These are phyloP conservation scores for Skeletonema menzelii DNA, from an alignment of 108 stramenopile species.

Conservation along the genomic window DNA sequence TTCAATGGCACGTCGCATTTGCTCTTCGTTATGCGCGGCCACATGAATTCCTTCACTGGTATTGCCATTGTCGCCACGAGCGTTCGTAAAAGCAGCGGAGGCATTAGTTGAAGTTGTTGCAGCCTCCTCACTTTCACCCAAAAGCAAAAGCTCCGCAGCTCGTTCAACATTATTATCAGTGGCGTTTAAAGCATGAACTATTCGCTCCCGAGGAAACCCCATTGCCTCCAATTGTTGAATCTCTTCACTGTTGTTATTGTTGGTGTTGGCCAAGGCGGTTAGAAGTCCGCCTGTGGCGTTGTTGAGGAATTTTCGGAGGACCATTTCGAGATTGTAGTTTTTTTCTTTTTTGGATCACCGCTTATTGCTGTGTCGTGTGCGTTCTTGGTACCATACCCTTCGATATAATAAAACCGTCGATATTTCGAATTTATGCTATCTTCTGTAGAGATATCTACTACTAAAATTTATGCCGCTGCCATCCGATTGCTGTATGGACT, in stretches of 20 bases:
- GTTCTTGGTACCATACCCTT: too few species aligned
- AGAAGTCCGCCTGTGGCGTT: not conserved
- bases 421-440: too few species aligned
- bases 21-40: slow-evolving; percentile 42
- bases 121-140: slow-evolving; percentile 12
- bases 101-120: slow-evolving; percentile 2
- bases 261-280: not conserved
- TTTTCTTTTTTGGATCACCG: not conserved
- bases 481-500: too few species aligned
- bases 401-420: too few species aligned
- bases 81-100: not conserved
- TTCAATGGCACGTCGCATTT: slow-evolving; percentile 46
- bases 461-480: too few species aligned
- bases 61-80: not conserved
- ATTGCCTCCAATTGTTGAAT: slow-evolving; percentile 55
- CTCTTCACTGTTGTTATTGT: slow-evolving; percentile 8
- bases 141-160: slow-evolving; percentile 67
- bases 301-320: not conserved
- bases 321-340: not conserved
- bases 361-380: not conserved
- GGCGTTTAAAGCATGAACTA: slow-evolving; percentile 58
- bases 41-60: slow-evolving; percentile 14
- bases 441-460: too few species aligned
- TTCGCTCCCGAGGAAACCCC: slow-evolving; percentile 68
- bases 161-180: slow-evolving; percentile 66